phyloP scores from a whole-genome alignment of 176 grass and related monocot genomes.

The Eragrostis nindensis region DNA sequence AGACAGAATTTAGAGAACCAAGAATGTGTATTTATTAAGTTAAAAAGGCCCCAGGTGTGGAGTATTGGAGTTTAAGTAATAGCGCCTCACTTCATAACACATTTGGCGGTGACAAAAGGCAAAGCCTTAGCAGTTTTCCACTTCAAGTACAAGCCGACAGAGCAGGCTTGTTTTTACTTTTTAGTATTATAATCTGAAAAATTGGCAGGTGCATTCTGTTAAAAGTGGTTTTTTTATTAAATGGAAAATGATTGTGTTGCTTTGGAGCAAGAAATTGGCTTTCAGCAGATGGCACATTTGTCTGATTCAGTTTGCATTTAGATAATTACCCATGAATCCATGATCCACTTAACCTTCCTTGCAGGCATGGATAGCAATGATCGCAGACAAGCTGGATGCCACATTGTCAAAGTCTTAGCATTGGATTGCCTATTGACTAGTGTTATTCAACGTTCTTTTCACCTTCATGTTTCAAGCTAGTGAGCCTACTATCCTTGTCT shows the following conservation, averaged over 20 bases:
- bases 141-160: neutral
- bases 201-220: neutral
- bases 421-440: neutral
- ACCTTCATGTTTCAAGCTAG: neutral
- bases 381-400: conserved; percentile 85
- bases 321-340: neutral
- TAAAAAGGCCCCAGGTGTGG: neutral
- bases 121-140: neutral
- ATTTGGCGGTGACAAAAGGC: neutral
- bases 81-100: neutral
- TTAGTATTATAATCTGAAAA: neutral
- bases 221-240: neutral
- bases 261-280: neutral
- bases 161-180: neutral
- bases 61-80: neutral
- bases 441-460: conserved; percentile 13
- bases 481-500: neutral
- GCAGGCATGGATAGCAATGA: conserved; percentile 89
- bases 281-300: neutral
- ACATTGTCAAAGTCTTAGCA: conserved; percentile 65
- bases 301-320: neutral
- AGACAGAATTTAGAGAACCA: neutral
- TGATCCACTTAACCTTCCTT: conserved; percentile 22
- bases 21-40: neutral
- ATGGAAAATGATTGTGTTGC: neutral